Base-by-base conservation (phyloP, 2,329 filamentous ascomycete species). In the Xylariaceae sp. region DNA sequence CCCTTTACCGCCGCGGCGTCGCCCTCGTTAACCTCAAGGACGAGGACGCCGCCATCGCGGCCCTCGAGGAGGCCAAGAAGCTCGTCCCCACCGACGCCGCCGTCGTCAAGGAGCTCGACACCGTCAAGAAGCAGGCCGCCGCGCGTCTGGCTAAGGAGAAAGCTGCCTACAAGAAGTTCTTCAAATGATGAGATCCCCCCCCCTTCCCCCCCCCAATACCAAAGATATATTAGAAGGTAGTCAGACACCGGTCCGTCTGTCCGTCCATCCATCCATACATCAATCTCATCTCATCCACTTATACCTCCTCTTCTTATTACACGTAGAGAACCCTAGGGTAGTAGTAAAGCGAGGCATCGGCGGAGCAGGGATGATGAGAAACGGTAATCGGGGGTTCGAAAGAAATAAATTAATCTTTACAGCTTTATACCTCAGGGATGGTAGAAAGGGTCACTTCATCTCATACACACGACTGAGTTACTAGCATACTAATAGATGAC, bases 161-260 rank as follows among this genome's bases (percentile, higher is more conserved):
- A 84, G 91, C 90, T 66, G 89, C 88, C 5, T 96, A 93, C 73
- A 90, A 89, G 79, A 98, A 96, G 79, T 95, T 96, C 76, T 98
- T 98, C 71, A 9, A n/a, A n/a, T n/a, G n/a, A n/a, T n/a, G n/a
- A n/a, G n/a, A n/a, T n/a, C n/a, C n/a, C n/a, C n/a, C n/a, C n/a
- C n/a, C n/a, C n/a, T n/a, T n/a, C n/a, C n/a, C n/a, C n/a, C n/a
- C n/a, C n/a, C n/a, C n/a, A n/a, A n/a, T n/a, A n/a, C n/a, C n/a
- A n/a, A n/a, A n/a, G n/a, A n/a, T n/a, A n/a, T n/a, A n/a, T n/a
- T n/a, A n/a, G n/a, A n/a, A n/a, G n/a, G n/a, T n/a, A n/a, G n/a
- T n/a, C n/a, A n/a, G n/a, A n/a, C n/a, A n/a, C n/a, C 26, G 26
- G 6, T 29, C 26, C 10, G 32, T 7, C 32, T 37, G 32, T 37